Conservation (phyloP, 257 asterid species). For the Fraxinus pennsylvanica region DNA sequence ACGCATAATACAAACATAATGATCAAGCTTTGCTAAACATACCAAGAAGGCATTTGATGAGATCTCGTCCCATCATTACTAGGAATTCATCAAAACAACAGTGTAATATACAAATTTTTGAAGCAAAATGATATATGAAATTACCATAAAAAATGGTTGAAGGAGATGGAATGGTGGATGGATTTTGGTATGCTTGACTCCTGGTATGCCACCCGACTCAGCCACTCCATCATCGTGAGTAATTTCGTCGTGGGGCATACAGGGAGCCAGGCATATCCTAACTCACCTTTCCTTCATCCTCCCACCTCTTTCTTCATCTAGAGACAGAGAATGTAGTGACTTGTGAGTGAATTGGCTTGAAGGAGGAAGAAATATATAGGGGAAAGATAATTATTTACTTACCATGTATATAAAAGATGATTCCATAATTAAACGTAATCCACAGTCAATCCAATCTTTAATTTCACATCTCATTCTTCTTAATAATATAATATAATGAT, state of each 20-base stretch:
- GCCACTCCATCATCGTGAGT: slow-evolving; percentile 25
- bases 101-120: background rate
- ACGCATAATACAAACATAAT: background rate
- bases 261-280: slow-evolving; percentile 58
- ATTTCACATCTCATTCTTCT: background rate
- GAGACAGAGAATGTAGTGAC: background rate
- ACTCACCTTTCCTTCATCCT: background rate
- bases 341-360: background rate
- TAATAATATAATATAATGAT: background rate
- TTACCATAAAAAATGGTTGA: background rate
- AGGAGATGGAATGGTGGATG: background rate
- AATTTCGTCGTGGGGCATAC: slow-evolving; percentile 47
- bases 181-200: slow-evolving; percentile 44
- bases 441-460: slow-evolving; percentile 10
- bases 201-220: slow-evolving; percentile 45
- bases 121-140: background rate
- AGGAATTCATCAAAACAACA: background rate
- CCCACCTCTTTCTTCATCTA: background rate
- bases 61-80: background rate
- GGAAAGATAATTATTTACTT: slow-evolving; percentile 20
- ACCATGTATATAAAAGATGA: slow-evolving; percentile 32
- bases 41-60: background rate
- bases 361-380: slow-evolving; percentile 32
- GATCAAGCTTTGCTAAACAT: slow-evolving; percentile 11
- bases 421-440: slow-evolving; percentile 17